Evolutionary conservation across 768 basidiomycete genomes (phyloP).

Genomic region (Kwoniella bestiolae): DNA sequence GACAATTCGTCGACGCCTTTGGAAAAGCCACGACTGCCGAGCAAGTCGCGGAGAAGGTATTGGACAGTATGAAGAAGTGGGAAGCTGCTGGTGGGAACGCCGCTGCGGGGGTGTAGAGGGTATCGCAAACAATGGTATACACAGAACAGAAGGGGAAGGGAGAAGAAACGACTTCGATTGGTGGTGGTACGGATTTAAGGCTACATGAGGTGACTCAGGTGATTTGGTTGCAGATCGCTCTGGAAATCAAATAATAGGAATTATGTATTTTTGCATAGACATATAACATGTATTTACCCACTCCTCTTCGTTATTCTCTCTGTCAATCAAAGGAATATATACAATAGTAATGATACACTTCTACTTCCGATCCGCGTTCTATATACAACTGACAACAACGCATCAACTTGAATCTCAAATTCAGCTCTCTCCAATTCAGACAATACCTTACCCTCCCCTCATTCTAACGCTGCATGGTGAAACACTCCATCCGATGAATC

Average conservation of each 20-base stretch:
- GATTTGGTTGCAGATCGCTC: too few species aligned
- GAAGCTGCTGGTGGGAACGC: constrained; percentile 50
- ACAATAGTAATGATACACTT: not conserved
- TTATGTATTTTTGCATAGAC: not conserved
- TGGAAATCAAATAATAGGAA: not conserved
- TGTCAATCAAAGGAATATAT: too few species aligned
- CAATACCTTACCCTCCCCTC: too few species aligned
- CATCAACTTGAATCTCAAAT: too few species aligned
- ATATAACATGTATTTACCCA: not conserved
- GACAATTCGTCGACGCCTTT: constrained; percentile 94
- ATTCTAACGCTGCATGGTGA: too few species aligned
- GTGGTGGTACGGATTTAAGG: too few species aligned
- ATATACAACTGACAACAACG: too few species aligned
- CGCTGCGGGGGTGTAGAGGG: constrained; percentile 36
- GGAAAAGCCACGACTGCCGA: constrained; percentile 76
- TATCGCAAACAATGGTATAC: not conserved
- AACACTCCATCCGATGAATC: not conserved
- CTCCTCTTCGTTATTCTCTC: too few species aligned
- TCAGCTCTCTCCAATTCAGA: too few species aligned
- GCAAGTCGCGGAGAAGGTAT: constrained; percentile 64
- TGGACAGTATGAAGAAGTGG: constrained; percentile 59
- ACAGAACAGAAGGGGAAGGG: not conserved
- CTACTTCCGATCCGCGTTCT: too few species aligned
- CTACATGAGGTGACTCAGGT: too few species aligned
- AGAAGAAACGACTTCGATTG: too few species aligned